Base-by-base conservation (phyloP, 257 asterid species). In the Lavandula angustifolia region DNA sequence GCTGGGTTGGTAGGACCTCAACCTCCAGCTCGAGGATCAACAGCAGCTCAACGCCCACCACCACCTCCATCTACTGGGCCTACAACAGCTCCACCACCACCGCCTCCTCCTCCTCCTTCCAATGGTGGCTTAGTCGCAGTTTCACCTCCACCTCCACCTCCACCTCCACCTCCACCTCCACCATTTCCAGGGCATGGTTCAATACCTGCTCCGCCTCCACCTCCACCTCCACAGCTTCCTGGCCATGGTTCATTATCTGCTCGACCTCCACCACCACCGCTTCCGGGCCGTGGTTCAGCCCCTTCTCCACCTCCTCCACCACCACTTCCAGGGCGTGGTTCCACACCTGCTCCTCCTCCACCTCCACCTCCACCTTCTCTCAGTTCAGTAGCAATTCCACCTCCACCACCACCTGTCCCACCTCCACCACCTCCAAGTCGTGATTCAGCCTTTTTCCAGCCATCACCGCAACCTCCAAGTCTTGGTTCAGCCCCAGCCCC, bases 171-270 rank as follows among this genome's bases (percentile, higher is more conserved):
- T 9, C 78, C 75, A 6, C 76, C 60, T 13, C 58, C 69, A 7
- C 82, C 65, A 43, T 64, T 59, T 6, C 62, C 34, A 8, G 10
- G 43, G 40, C 62, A 9, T 18, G 14, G 41, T 41, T 22, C 61
- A 33, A 16, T 35, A 12, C 9, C 60, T 10, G 31, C 34, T 4
- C 67, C 76, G 7, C 62, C 62, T 6, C 46, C 64, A 11, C 73
- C 73, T 27, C 73, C 77, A 54, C 77, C 82, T 4, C 74, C 76
- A 3, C 77, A 67, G n/a, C 70, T 64, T 43, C 77, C 59, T 14
- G 1, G 34, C 27, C 73, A 55, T 54, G 57, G 75, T 32, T 52
- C 59, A 53, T 56, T 38, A 4, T 66, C 69, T 0, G 4, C 32
- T 3, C 70, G 73, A 42, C 75, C 75, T 54, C 76, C 69, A 11